Conservation (phyloP, 2,329 filamentous ascomycete species). For the Cercospora nicotianae region DNA sequence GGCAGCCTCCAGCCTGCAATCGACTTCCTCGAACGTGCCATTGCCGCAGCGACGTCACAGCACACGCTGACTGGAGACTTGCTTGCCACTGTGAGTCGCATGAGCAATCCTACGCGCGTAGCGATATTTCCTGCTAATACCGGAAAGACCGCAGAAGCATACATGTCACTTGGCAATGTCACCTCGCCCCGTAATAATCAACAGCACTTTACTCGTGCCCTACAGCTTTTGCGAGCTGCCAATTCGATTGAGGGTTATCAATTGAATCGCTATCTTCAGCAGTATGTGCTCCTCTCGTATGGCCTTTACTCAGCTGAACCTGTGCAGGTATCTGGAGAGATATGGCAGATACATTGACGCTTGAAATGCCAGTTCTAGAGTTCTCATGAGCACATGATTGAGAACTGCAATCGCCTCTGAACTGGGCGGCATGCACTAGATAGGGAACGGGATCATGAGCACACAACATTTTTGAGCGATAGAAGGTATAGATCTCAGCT, state of each 20-base stretch:
- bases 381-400: background rate
- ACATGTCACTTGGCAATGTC: conserved; percentile 55
- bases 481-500: background rate
- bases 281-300: conserved; percentile 38
- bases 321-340: conserved; percentile 44
- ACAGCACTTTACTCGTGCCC: conserved; percentile 48
- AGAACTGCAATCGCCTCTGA: background rate
- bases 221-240: conserved; percentile 49
- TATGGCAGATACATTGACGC: conserved; percentile 2
- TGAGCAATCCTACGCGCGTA: background rate
- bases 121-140: background rate
- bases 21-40: conserved; percentile 53
- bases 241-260: conserved; percentile 45
- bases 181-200: conserved; percentile 48
- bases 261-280: conserved; percentile 49
- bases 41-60: conserved; percentile 46
- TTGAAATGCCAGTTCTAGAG: background rate
- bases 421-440: background rate
- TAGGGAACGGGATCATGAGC: background rate
- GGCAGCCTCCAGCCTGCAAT: conserved; percentile 53
- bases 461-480: background rate
- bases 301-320: conserved; percentile 5
- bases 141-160: conserved; percentile 52
- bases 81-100: conserved; percentile 45
- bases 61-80: conserved; percentile 45